phyloP scores from a whole-genome alignment of 2,329 filamentous ascomycete genomes.

The Penicillium decumbens region DNA sequence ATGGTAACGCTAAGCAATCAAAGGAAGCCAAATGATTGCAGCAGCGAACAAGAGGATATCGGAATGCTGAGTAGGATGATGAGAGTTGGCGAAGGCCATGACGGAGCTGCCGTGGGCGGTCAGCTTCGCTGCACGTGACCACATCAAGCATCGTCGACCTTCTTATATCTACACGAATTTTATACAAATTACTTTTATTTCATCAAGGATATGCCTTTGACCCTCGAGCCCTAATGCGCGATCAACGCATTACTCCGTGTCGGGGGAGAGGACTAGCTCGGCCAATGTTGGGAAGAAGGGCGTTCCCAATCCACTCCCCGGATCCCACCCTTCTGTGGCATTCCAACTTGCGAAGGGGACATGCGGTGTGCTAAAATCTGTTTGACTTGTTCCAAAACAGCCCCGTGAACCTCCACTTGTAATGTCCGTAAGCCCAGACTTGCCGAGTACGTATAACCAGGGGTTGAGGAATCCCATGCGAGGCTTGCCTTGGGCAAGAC shows the following conservation, averaged over 20 bases:
- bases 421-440: slow-evolving; percentile 48
- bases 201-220: no score
- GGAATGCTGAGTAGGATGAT: slow-evolving; percentile 11
- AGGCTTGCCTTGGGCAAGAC: slow-evolving; percentile 52
- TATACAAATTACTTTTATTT: background rate
- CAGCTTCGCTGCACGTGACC: slow-evolving; percentile 14
- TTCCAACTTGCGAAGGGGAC: slow-evolving; percentile 50
- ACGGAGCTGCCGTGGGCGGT: slow-evolving; percentile 27
- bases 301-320: slow-evolving; percentile 44
- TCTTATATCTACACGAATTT: background rate
- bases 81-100: slow-evolving; percentile 20
- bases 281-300: slow-evolving; percentile 26
- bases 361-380: slow-evolving; percentile 24
- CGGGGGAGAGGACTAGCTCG: slow-evolving; percentile 12
- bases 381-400: slow-evolving; percentile 40
- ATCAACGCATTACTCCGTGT: background rate
- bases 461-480: slow-evolving; percentile 59
- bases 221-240: no score
- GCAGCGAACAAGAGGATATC: slow-evolving; percentile 4
- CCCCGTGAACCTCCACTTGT: slow-evolving; percentile 45
- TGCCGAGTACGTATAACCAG: slow-evolving; percentile 52
- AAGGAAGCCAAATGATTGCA: slow-evolving; percentile 1
- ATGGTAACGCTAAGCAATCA: background rate
- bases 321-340: slow-evolving; percentile 50
- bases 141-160: background rate